Conservation (phyloP, 2,329 filamentous ascomycete genomes). For the Phaeophleospora eucalypticola region DNA sequence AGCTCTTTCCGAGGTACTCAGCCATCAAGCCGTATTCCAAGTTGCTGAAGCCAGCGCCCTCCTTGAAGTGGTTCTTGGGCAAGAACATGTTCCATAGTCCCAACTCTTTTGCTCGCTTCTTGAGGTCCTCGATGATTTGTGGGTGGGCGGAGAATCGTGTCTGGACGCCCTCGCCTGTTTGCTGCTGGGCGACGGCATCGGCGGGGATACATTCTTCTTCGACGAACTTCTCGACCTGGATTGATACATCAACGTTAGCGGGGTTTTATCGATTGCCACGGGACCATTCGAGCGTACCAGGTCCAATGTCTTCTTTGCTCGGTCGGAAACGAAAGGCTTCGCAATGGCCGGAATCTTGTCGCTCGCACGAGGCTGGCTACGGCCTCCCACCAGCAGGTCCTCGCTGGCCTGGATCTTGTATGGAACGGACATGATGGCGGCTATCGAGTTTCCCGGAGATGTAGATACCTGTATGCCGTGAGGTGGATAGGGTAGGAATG, state of each 20-base stretch:
- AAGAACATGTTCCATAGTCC: slow-evolving; percentile 99
- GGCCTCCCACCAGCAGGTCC: slow-evolving; percentile 29
- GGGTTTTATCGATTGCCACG: neutral
- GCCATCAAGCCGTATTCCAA: slow-evolving; percentile 98
- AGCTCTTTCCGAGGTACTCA: slow-evolving; percentile 85
- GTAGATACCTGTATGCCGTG: neutral
- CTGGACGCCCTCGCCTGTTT: slow-evolving; percentile 65
- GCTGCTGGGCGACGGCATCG: slow-evolving; percentile 74
- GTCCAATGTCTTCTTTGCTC: slow-evolving; percentile 79
- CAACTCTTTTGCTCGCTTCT: slow-evolving; percentile 73
- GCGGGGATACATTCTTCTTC: slow-evolving; percentile 80
- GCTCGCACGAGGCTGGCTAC: slow-evolving; percentile 43
- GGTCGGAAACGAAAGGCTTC: slow-evolving; percentile 68
- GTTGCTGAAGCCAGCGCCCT: slow-evolving; percentile 91
- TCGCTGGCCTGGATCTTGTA: slow-evolving; percentile 35
- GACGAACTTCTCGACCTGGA: slow-evolving; percentile 77
- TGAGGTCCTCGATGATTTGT: slow-evolving; percentile 79
- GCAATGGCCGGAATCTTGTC: slow-evolving; percentile 57
- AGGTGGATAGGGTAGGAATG: neutral
- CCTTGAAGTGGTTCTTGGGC: slow-evolving; percentile 88
- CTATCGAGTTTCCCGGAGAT: neutral
- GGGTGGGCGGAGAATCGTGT: slow-evolving; percentile 79
- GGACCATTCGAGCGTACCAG: slow-evolving; percentile 44
- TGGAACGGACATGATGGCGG: slow-evolving; percentile 32
- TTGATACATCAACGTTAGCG: slow-evolving; percentile 7